These are phyloP conservation scores for Micractinium conductrix DNA, from an alignment of 139 green algal species.

Conservation along the genomic window DNA sequence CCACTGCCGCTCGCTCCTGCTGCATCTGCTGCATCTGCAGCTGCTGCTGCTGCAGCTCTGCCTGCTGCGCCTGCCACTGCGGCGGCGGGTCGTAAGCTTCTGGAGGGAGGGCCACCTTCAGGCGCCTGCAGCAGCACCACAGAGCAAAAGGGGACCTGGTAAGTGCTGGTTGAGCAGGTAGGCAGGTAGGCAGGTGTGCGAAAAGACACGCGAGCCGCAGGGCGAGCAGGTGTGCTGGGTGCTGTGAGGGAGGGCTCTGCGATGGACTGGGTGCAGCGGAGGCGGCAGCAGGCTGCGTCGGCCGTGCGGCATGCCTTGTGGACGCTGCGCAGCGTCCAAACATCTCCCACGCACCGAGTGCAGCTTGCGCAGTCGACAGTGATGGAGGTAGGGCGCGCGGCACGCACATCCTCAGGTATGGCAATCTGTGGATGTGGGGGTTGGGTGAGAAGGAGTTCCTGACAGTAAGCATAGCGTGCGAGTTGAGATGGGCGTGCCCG, in stretches of 20 bases:
- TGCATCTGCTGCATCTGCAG: neutral
- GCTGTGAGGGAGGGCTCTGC: neutral
- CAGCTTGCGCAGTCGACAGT: slow-evolving; percentile 1
- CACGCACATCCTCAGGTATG: slow-evolving; percentile 12
- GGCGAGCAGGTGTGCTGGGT: no score
- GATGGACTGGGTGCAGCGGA: no score
- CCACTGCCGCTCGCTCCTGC: neutral
- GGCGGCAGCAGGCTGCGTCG: no score
- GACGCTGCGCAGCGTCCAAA: no score
- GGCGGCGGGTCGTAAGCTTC: neutral
- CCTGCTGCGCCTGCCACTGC: no score
- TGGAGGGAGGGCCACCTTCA: neutral
- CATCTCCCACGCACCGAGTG: neutral
- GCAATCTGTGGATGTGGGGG: slow-evolving; percentile 11
- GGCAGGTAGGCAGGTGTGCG: no score
- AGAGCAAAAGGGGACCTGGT: neutral
- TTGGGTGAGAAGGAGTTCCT: no score
- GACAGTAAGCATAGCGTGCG: no score
- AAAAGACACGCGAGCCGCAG: no score
- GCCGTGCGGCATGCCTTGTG: no score
- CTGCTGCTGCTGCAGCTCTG: neutral
- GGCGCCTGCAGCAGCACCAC: neutral
- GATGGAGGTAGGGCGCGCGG: neutral
- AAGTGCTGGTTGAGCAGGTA: no score
- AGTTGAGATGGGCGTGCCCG: no score